Base-by-base conservation (phyloP, 2,329 filamentous ascomycete species). In the Cercospora sp. region DNA sequence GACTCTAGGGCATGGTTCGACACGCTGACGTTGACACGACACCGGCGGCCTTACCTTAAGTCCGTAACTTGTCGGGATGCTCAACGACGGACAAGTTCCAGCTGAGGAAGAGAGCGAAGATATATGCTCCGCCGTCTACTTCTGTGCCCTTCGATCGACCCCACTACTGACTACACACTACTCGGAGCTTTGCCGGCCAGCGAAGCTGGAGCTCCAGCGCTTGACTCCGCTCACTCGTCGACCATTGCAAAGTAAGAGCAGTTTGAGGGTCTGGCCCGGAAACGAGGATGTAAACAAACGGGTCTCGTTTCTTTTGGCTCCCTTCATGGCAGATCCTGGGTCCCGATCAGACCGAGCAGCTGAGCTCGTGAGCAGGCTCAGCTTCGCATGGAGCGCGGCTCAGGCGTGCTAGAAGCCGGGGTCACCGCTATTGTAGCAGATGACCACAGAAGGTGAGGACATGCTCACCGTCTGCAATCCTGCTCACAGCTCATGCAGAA, bases 151-250 rank as follows among this genome's bases (percentile, higher is more conserved):
- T 53, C 49, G 49, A 53, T 53, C 49, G 49, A 53, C 49, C 49
- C 49, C 49, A 53, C 49, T 53, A 53, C 49, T 53, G 18, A 26
- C 49, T 53, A 6, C 8, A 24, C 49, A 53, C 49, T 53, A 53
- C 12, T 53, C 49, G 49, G 49, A 53, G 24, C 49, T 53, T 53
- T 53, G 49, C 49, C 49, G 49, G 49, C 49, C 49, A 53, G 49
- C 21, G 49, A 53, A 53, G 49, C 49, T 53, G 49, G 21, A 53
- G 49, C 49, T 53, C 49, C 49, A 53, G 18, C 24, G 18, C 9
- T 53, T 53, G 5, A 24, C 49, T 53, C 18, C 49, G 49, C 49
- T 26, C 49, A 26, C 49, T 26, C 24, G 10, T 53, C 49, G 21
- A 53, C 49, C 6, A 13, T 16, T n/a, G 13, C 49, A 26, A 8